A percentile compares a stretch with the other conserved stretches of the same genome.
Conservation (phyloP, 208 protist genomes). For the Crithidia fasciculata region DNA sequence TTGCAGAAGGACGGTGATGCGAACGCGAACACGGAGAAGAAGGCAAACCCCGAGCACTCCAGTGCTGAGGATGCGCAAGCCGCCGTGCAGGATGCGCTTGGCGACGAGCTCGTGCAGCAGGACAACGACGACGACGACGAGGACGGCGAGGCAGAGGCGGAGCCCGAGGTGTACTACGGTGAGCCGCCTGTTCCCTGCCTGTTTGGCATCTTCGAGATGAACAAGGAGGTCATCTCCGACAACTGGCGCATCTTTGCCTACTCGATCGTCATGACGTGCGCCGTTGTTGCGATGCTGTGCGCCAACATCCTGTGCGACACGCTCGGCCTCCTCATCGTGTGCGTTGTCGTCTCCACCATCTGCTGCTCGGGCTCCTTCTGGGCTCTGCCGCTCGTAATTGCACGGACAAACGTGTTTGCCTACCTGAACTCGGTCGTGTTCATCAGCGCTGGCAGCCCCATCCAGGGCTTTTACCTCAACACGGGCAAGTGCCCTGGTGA, state of each 20-base stretch:
- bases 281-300: conserved; percentile 34
- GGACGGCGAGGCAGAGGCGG: not conserved
- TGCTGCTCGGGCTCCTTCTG: conserved; percentile 25
- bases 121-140: conserved; percentile 1
- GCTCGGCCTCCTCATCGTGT: conserved; percentile 33
- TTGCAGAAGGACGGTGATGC: not conserved
- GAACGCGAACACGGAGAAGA: not conserved
- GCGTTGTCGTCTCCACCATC: conserved; percentile 29
- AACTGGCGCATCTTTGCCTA: conserved; percentile 35
- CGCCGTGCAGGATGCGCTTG: conserved; percentile 2
- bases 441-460: conserved; percentile 42
- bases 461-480: conserved; percentile 55
- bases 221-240: conserved; percentile 23
- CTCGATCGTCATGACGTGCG: conserved; percentile 36
- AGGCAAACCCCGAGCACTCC: conserved; percentile 13
- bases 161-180: conserved; percentile 20
- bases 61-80: conserved; percentile 1
- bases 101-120: conserved; percentile 2
- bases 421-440: conserved; percentile 42
- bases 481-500: conserved; percentile 33
- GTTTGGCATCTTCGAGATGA: conserved; percentile 33
- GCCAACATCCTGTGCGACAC: conserved; percentile 35
- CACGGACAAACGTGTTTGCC: conserved; percentile 36
- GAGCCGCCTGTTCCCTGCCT: conserved; percentile 21
- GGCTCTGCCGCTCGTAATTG: conserved; percentile 41